Conservation (phyloP, 306 rosid genomes). For the Crotalaria pallida region DNA sequence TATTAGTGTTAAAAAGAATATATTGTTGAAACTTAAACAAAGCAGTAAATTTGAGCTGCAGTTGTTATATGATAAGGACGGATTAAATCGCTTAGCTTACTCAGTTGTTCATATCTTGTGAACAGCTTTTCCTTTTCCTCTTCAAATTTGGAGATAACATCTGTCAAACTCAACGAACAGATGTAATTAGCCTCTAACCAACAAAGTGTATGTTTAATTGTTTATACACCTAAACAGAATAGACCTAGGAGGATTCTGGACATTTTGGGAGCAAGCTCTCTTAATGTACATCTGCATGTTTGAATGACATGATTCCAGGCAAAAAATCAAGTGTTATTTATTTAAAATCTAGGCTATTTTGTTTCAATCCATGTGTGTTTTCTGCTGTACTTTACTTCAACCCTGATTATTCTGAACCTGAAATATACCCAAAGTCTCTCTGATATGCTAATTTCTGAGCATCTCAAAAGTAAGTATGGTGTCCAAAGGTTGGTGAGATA, state of each 20-base stretch:
- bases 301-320: too few species aligned
- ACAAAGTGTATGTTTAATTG: background rate
- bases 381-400: too few species aligned
- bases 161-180: constrained; percentile 33
- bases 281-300: too few species aligned
- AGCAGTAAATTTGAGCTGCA: background rate
- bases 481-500: background rate
- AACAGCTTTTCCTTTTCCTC: constrained; percentile 87
- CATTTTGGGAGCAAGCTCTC: too few species aligned
- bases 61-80: background rate
- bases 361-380: too few species aligned
- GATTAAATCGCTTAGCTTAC: constrained; percentile 40
- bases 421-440: too few species aligned
- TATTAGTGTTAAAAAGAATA: background rate
- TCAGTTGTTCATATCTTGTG: constrained; percentile 73
- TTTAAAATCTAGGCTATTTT: too few species aligned
- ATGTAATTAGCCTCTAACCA: constrained; percentile 13
- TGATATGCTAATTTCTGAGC: background rate
- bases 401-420: too few species aligned
- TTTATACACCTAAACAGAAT: too few species aligned
- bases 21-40: background rate
- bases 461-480: background rate
- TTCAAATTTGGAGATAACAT: constrained; percentile 76
- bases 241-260: too few species aligned
- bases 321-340: too few species aligned